Base-by-base conservation (phyloP, 345 rosid species). In the Lepidium africanum region DNA sequence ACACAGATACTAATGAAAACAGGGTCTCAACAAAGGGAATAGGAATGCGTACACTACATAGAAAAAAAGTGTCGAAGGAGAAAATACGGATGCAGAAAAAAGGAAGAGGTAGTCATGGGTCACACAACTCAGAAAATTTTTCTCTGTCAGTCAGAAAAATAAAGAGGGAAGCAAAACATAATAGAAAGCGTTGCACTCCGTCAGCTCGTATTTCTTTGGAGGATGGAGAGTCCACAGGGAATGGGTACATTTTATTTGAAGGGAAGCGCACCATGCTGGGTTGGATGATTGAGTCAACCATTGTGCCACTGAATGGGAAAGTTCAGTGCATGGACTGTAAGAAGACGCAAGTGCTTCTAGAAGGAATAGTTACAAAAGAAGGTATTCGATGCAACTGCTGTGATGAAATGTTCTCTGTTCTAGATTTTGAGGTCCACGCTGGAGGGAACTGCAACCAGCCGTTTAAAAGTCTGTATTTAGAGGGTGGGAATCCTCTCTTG, bases 331-430 rank as follows among this genome's bases (percentile, higher is more conserved):
- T 67, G 77, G 75, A 79, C 72, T 71, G 51, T 65, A 57, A 72
- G 45, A 78, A 79, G 58, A 65, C 88, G 55, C 64, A 49, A 27
- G 73, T 71, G 67, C 73, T 71, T 63, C 73, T 73, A 10, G 78
- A 76, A 71, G 89, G 90, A 75, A 78, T 64, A 62, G 47, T 87
- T 52, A 81, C 85, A 32, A 82, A 67, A 63, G 86, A 87, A 43
- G 98, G 97, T 43, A 81, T 93, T 70, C 74, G 40, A 35, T 93
- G 98, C 76, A 82, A 82, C 70, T 93, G 98, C 76, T 93, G 98
- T 70, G 52, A 55, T 32, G 64, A 82, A 80, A 74, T 77, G 35
- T 82, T 87, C 43, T 72, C 82, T 45, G 59, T 79, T 67, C 71
- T 78, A 1, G 84, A 83, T 58, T 86, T 91, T 53, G 95, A 83